Evolutionary conservation across 2,329 filamentous ascomycete genomes (phyloP).

Genomic region (Claviceps purpurea): DNA sequence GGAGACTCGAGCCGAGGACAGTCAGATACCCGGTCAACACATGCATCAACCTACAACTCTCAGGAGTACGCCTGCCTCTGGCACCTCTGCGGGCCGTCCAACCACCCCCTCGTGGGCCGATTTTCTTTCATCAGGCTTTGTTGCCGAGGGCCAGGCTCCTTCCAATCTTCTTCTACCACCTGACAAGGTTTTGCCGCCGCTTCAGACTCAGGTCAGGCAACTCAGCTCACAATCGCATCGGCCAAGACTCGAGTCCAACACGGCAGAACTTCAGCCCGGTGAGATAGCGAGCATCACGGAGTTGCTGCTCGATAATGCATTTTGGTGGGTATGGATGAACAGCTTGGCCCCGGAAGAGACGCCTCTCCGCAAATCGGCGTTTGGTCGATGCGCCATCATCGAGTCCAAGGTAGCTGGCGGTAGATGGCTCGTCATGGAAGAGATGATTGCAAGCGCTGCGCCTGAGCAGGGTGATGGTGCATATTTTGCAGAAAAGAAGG

Average conservation of each 20-base stretch:
- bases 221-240: slow-evolving; percentile 78
- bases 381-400: slow-evolving; percentile 83
- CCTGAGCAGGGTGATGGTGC: slow-evolving; percentile 72
- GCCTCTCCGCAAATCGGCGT: slow-evolving; percentile 71
- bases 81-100: slow-evolving; percentile 60
- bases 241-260: slow-evolving; percentile 55
- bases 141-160: slow-evolving; percentile 55
- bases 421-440: slow-evolving; percentile 89
- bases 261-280: slow-evolving; percentile 61
- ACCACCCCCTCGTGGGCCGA: slow-evolving; percentile 98
- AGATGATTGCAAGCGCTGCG: slow-evolving; percentile 87
- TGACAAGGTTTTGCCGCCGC: slow-evolving; percentile 79
- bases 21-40: slow-evolving; percentile 38
- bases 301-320: slow-evolving; percentile 83
- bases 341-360: slow-evolving; percentile 89
- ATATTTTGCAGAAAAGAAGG: slow-evolving; percentile 91
- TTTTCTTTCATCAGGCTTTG: slow-evolving; percentile 87
- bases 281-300: slow-evolving; percentile 85
- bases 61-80: slow-evolving; percentile 52
- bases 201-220: slow-evolving; percentile 58
- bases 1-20: slow-evolving; percentile 37
- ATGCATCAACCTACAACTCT: slow-evolving; percentile 36
- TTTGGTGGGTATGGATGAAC: slow-evolving; percentile 99
- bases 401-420: slow-evolving; percentile 74
- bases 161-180: slow-evolving; percentile 71